Base-by-base conservation (phyloP, 371 early-diverging fungal genomes). In the Sporodiniella umbellata region DNA sequence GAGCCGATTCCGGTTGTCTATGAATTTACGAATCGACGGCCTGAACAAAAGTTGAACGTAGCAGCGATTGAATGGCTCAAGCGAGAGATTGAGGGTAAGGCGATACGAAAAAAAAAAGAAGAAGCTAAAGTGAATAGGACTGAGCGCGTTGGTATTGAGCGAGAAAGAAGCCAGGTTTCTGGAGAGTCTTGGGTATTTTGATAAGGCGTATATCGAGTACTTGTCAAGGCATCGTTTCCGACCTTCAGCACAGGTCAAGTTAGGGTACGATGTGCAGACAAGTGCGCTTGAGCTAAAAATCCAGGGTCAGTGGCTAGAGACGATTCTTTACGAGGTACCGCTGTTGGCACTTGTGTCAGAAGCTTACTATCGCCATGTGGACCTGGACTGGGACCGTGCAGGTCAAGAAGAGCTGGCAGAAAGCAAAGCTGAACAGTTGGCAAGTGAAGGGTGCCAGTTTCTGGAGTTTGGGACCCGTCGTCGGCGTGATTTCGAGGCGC, bases 401-500 rank as follows among this genome's bases (percentile, higher is more conserved):
- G 79, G 80, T 4, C 90, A 90, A 48, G 53, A 56, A 7, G 84
- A 87, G 44, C 54, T 59, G 0, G 81, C 83, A 7, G 21, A 43
- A 0, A 48, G 56, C 26, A 90, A 90, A 63, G 70, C 79, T 8
- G 39, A 54, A 15, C 24, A 40, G 14, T 62, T 90, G 0, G 45
- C 80, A 6, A 58, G 67, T 5, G 67, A 69, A 7, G 86, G 85
- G 6, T 86, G 86, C 67, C 63, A 53, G 21, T 90, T 90, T 64
- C 79, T 87, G 5, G 90, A 90, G 45, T 90, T 90, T 68, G 90
- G 90, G 24, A 90, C 90, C 0, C 68, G 90, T 17, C 62, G 90
- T 31, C 70, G 90, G 12, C 81, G 90, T 8, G 79, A 79, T 52
- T 86, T 79, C 54, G 70, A 73, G 38, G 80, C 88, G 0, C 90